phyloP scores from a whole-genome alignment of 2,329 filamentous ascomycete genomes.

The Colletotrichum lini region DNA sequence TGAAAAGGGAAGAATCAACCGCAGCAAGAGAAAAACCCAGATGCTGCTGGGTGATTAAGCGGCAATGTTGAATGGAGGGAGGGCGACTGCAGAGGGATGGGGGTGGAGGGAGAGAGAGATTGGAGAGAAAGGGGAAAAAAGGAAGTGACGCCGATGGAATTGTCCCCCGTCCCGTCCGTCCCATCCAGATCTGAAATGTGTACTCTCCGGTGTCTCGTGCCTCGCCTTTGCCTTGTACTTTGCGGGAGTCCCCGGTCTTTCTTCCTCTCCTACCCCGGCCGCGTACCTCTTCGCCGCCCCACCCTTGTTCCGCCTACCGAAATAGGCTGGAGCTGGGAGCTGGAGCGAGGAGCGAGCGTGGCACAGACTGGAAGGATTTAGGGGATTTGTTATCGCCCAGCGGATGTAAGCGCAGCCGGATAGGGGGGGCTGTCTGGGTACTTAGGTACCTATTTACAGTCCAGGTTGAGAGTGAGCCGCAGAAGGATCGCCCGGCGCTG shows the following conservation, averaged over 20 bases:
- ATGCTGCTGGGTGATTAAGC: background rate
- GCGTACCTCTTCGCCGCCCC: constrained; percentile 12
- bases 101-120: constrained; percentile 15
- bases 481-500: too few relatives aligned
- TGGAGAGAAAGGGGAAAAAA: constrained; percentile 5
- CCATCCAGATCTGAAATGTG: constrained; percentile 23
- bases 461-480: too few relatives aligned
- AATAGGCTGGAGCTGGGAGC: constrained; percentile 18
- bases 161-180: background rate
- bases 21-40: background rate
- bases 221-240: constrained; percentile 3
- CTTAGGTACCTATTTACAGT: too few relatives aligned
- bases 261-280: background rate
- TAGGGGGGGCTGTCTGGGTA: constrained; percentile 28
- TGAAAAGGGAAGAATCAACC: background rate
- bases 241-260: background rate
- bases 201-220: constrained; percentile 10
- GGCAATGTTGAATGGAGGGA: constrained; percentile 13
- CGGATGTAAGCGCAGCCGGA: constrained; percentile 39
- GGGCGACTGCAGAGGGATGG: background rate
- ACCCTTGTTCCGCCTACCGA: constrained; percentile 22
- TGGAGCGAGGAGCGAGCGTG: constrained; percentile 5
- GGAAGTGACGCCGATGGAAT: constrained; percentile 6
- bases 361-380: constrained; percentile 33
- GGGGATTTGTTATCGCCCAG: constrained; percentile 8